Conservation (phyloP, 805 yeast species). For the Kuraishia piskuri region DNA sequence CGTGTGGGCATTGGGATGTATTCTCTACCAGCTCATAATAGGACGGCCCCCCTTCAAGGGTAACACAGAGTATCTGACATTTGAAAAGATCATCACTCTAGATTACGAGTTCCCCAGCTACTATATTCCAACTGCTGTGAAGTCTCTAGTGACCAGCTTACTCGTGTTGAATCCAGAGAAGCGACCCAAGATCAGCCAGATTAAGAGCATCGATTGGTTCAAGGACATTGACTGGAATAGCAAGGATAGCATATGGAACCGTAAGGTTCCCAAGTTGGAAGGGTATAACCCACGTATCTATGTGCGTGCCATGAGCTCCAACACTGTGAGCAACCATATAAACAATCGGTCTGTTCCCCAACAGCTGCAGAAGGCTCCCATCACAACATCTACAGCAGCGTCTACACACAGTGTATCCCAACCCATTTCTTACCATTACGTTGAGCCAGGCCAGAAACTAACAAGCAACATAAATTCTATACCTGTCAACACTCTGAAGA, state of each 20-base stretch:
- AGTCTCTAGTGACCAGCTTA: conserved; percentile 59
- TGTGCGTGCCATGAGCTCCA: conserved; percentile 3
- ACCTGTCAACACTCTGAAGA: conserved; percentile 19
- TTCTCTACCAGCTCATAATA: conserved; percentile 70
- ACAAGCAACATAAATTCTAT: conserved; percentile 18
- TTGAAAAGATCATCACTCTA: conserved; percentile 75
- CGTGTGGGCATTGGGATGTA: conserved; percentile 93
- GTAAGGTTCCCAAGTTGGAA: conserved; percentile 57
- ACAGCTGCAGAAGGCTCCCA: conserved; percentile 31
- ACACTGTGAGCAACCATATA: background rate
- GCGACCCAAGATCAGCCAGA: conserved; percentile 46
- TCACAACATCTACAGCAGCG: conserved; percentile 2
- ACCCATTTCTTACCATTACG: conserved; percentile 13
- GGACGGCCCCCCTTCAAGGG: conserved; percentile 92
- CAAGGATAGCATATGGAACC: conserved; percentile 59
- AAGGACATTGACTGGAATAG: conserved; percentile 57
- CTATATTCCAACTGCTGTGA: conserved; percentile 50
- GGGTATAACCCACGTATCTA: conserved; percentile 44
- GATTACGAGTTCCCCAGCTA: conserved; percentile 67
- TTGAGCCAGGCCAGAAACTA: conserved; percentile 15
- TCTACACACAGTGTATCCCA: conserved; percentile 4
- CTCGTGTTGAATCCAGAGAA: conserved; percentile 64
- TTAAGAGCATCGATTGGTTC: conserved; percentile 70
- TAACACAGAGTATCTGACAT: conserved; percentile 72
- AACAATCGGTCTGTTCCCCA: conserved; percentile 21